A percentile compares a stretch with the other conserved stretches of the same genome.
Conservation (phyloP, 2,329 filamentous ascomycete species). For the Penicillium brasilianum region DNA sequence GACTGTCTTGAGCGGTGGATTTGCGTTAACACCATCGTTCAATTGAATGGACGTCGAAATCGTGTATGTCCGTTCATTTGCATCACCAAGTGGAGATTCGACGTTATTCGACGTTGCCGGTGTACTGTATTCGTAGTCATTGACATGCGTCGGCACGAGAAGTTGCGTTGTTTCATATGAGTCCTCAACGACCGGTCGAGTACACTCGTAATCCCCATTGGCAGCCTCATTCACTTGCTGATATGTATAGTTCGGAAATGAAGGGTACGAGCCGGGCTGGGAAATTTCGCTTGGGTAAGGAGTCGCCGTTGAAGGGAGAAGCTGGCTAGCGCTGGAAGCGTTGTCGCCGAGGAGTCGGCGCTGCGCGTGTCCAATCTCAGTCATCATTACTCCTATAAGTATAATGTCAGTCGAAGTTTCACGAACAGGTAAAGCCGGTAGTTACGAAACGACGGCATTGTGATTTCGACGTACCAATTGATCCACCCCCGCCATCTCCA, state of each 20-base stretch:
- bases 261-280: slow-evolving; percentile 24
- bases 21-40: neutral
- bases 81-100: slow-evolving; percentile 1
- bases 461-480: slow-evolving; percentile 34
- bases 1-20: slow-evolving; percentile 19
- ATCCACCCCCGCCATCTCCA: slow-evolving; percentile 33
- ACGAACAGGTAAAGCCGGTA: neutral
- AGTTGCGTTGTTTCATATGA: slow-evolving; percentile 19
- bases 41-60: neutral
- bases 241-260: slow-evolving; percentile 12
- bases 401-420: neutral
- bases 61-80: neutral
- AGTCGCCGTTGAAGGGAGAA: slow-evolving; percentile 21
- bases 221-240: slow-evolving; percentile 3
- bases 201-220: slow-evolving; percentile 5
- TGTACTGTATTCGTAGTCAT: slow-evolving; percentile 19
- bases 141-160: slow-evolving; percentile 2
- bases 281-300: slow-evolving; percentile 24
- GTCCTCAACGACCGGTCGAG: neutral
- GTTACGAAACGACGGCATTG: neutral
- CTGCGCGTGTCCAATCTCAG: slow-evolving; percentile 42
- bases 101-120: slow-evolving; percentile 12
- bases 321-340: slow-evolving; percentile 19
- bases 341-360: slow-evolving; percentile 39
- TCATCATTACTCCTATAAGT: slow-evolving; percentile 39